These are phyloP conservation scores for Fusarium globosum DNA, from an alignment of 2,329 filamentous ascomycete species.

Conservation along the genomic window DNA sequence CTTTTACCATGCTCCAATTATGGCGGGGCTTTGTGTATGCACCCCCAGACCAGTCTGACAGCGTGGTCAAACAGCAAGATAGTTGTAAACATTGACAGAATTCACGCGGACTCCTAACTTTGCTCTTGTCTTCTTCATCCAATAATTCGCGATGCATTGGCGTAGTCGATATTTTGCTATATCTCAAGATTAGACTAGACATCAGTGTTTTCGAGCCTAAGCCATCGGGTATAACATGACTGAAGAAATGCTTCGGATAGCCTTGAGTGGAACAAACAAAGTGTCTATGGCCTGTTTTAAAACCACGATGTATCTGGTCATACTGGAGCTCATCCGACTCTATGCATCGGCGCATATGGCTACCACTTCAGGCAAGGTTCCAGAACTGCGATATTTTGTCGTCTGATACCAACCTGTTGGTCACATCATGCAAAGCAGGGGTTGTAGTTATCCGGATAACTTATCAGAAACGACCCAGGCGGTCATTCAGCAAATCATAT, in stretches of 20 bases:
- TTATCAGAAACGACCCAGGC: neutral
- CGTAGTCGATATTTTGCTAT: accelerated
- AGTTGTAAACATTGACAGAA: neutral
- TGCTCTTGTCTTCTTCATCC: too few relatives aligned
- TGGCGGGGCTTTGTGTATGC: neutral
- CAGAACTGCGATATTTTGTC: neutral
- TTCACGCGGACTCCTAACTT: accelerated
- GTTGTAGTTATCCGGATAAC: neutral
- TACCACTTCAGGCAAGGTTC: neutral
- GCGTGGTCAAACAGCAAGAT: neutral
- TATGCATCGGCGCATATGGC: neutral
- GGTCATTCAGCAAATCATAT: neutral
- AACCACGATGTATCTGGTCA: neutral
- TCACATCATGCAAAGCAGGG: neutral
- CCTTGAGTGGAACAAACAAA: neutral
- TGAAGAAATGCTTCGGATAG: neutral
- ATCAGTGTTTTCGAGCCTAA: neutral
- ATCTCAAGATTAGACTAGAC: too few relatives aligned
- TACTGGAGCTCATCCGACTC: neutral
- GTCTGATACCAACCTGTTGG: neutral
- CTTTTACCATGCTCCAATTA: too few relatives aligned
- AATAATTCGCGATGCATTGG: too few relatives aligned
- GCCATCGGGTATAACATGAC: neutral
- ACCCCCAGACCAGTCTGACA: accelerated
- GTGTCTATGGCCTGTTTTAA: neutral